Conservation (phyloP, 164 flowering plant genomes). For the Taxillus chinensis region DNA sequence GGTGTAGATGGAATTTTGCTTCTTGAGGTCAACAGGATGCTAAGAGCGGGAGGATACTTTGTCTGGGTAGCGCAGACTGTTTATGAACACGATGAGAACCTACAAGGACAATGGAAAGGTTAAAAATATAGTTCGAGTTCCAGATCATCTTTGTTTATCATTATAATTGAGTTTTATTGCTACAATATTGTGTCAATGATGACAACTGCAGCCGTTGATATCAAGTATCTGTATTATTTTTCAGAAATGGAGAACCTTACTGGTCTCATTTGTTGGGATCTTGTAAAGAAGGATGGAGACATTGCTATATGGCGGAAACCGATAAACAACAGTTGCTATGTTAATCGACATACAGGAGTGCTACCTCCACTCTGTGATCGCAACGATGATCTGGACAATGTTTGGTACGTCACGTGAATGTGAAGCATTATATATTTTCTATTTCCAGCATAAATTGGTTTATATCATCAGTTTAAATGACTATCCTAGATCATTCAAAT, state of each 20-base stretch:
- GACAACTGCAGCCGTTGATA: background rate
- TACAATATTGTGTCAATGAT: background rate
- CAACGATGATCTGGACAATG: conserved; percentile 53
- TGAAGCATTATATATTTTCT: background rate
- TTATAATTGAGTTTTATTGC: background rate
- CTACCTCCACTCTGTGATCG: conserved; percentile 53
- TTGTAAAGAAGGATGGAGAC: conserved; percentile 58
- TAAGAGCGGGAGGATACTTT: conserved; percentile 81
- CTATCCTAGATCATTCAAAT: too few species aligned
- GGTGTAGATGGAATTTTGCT: conserved; percentile 69
- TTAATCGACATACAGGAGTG: conserved; percentile 34
- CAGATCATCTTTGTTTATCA: background rate
- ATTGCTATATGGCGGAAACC: conserved; percentile 74
- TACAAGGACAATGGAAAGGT: conserved; percentile 82
- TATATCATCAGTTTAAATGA: too few species aligned
- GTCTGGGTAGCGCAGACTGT: conserved; percentile 86
- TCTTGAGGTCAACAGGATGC: conserved; percentile 68
- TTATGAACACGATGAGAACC: conserved; percentile 53
- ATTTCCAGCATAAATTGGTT: background rate
- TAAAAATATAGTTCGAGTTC: background rate
- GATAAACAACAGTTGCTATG: conserved; percentile 53
- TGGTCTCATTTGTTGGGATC: conserved; percentile 54
- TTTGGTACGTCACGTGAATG: conserved; percentile 33
- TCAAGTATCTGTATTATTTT: background rate
- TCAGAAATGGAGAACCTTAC: conserved; percentile 68